These are phyloP conservation scores for Schizosaccharomyces octosporus DNA, from an alignment of 805 yeast species.

Conservation along the genomic window DNA sequence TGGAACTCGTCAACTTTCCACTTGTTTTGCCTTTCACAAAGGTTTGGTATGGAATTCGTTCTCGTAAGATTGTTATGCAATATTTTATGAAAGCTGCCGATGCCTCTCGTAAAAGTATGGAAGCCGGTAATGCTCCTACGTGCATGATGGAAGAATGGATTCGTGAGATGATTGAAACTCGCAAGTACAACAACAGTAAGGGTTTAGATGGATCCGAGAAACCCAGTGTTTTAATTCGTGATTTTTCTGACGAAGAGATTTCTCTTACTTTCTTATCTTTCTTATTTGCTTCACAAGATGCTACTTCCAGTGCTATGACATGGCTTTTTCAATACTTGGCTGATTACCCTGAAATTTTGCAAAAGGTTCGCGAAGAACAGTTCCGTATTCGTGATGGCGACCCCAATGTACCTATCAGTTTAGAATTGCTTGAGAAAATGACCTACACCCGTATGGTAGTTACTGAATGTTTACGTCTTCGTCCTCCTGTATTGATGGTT, in stretches of 20 bases:
- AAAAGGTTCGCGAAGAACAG: slow-evolving; percentile 81
- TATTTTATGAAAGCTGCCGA: slow-evolving; percentile 75
- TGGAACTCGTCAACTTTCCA: slow-evolving; percentile 94
- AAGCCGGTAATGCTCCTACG: slow-evolving; percentile 47
- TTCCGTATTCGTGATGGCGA: slow-evolving; percentile 57
- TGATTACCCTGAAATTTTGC: slow-evolving; percentile 77
- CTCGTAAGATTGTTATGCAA: slow-evolving; percentile 84
- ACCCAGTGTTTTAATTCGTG: slow-evolving; percentile 32
- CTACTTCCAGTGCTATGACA: slow-evolving; percentile 87
- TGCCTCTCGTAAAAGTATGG: slow-evolving; percentile 59
- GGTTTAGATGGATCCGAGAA: slow-evolving; percentile 28
- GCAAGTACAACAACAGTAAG: slow-evolving; percentile 17
- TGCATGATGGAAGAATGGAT: slow-evolving; percentile 96
- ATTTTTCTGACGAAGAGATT: slow-evolving; percentile 71
- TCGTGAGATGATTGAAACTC: slow-evolving; percentile 53
- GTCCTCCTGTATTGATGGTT: slow-evolving; percentile 96
- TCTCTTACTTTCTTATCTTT: slow-evolving; percentile 93
- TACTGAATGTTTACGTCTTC: slow-evolving; percentile 71
- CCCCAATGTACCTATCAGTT: slow-evolving; percentile 31
- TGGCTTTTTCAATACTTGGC: slow-evolving; percentile 94
- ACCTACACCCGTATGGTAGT: slow-evolving; percentile 72
- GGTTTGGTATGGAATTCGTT: slow-evolving; percentile 89
- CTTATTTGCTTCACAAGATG: slow-evolving; percentile 93
- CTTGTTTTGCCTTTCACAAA: slow-evolving; percentile 86
- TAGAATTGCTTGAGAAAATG: slow-evolving; percentile 69